phyloP scores from a whole-genome alignment of 306 rosid genomes.

The Betula pendula region DNA sequence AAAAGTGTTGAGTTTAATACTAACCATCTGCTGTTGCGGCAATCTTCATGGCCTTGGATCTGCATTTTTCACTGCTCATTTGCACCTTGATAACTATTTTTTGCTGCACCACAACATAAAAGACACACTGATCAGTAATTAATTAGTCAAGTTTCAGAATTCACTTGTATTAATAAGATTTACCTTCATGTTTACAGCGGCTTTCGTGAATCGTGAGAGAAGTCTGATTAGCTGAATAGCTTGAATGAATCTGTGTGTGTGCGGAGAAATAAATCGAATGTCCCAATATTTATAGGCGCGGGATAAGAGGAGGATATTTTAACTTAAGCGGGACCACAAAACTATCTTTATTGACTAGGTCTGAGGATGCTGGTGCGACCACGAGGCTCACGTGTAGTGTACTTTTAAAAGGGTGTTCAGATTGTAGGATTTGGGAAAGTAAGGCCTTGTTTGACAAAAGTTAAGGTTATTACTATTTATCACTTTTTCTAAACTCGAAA shows the following conservation, averaged over 20 bases:
- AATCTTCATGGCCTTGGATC: constrained; percentile 39
- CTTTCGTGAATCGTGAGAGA: neutral
- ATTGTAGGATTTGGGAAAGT: no score
- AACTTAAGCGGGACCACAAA: no score
- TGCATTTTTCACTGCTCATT: constrained; percentile 27
- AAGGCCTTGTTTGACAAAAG: no score
- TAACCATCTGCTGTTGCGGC: constrained; percentile 24
- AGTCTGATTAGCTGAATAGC: neutral
- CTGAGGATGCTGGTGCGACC: no score
- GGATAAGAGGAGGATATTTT: no score
- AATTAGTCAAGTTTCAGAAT: neutral
- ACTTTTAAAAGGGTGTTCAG: no score
- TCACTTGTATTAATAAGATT: no score
- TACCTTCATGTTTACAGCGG: neutral
- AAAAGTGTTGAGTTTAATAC: neutral
- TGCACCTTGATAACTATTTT: constrained; percentile 32
- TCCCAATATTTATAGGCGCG: neutral
- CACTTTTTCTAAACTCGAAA: no score
- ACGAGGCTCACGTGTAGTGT: no score
- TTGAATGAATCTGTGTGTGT: neutral
- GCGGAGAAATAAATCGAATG: neutral
- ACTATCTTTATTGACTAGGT: no score
- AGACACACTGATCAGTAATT: neutral
- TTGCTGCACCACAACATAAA: constrained; percentile 29
- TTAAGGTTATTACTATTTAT: no score